Base-by-base conservation (phyloP, 768 basidiomycete species). In the Inosperma sp. region DNA sequence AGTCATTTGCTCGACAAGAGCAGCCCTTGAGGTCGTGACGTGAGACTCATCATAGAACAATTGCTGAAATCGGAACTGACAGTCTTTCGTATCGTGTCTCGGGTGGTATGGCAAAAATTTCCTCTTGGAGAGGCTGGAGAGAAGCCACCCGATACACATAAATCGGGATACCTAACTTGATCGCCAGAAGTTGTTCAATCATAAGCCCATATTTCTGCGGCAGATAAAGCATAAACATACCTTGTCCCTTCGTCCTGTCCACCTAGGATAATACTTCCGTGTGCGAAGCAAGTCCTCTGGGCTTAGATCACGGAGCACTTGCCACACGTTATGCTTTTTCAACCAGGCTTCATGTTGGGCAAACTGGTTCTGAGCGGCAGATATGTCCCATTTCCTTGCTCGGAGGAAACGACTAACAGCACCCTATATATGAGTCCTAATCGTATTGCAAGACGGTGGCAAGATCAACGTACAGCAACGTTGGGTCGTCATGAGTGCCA, bases 221-320 rank as follows among this genome's bases (percentile, higher is more conserved):
- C 22, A 30, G 50, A 22, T 21, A 25, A 23, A 19, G 44, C 22
- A 21, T 14, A 21, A 26, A 55, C 70, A 2, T 56, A 83, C 88
- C 72, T 85, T 87, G 63, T 89, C 84, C 56, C 87, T 71, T 37
- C 84, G 73, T 0, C 88, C 89, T 0, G 86, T 90, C 86, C 86
- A 91, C 26, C 84, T 76, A 1, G 88, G 87, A 67, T 91, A 93
- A 54, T 83, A 86, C 44, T 75, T 69, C 58, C 78, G 77, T 0
- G 82, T 64, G 8, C 62, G 59, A 62, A 84, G 79, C 48, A 89
- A 73, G 56, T 90, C 89, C 7, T 74, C 73, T 0, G 68, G 46
- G 17, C 76, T 74, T 56, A 88, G 84, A 2, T 73, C 71, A 5
- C 74, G 70, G 64, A 81, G 91, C 10, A 91, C 69, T n/a, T 72